Conservation (phyloP, 1,284 basidiomycete genomes). For the Sutorius eximius region DNA sequence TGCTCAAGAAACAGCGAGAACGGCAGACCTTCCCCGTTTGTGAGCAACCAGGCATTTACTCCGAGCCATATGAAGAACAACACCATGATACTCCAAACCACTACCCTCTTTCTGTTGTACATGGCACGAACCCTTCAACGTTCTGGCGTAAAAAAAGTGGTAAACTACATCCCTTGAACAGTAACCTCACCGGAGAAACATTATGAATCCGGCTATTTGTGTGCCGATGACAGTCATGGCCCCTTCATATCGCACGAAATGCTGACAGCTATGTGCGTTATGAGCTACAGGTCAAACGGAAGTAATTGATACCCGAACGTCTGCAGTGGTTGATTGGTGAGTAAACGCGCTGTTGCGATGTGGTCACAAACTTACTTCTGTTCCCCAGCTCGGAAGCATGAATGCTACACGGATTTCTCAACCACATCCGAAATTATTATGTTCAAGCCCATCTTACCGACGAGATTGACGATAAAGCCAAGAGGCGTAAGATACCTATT, state of each 20-base stretch:
- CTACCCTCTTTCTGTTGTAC: slow-evolving; percentile 16
- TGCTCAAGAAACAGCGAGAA: neutral
- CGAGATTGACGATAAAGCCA: slow-evolving; percentile 44
- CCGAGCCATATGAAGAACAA: slow-evolving; percentile 36
- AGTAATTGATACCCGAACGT: slow-evolving; percentile 8
- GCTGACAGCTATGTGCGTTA: slow-evolving; percentile 12
- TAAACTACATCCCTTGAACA: neutral
- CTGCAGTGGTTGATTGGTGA: slow-evolving; percentile 3
- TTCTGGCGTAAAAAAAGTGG: neutral
- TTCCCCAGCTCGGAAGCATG: slow-evolving; percentile 35
- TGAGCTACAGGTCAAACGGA: slow-evolving; percentile 1
- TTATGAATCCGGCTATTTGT: slow-evolving; percentile 43
- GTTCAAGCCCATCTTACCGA: slow-evolving; percentile 30
- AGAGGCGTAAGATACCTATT: slow-evolving; percentile 47
- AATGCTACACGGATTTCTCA: slow-evolving; percentile 34
- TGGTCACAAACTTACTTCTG: slow-evolving; percentile 30
- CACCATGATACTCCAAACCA: slow-evolving; percentile 25
- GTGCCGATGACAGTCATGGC: slow-evolving; percentile 45
- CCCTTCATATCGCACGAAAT: slow-evolving; percentile 42
- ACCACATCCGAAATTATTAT: neutral
- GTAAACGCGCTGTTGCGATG: neutral
- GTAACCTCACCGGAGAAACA: slow-evolving; percentile 44
- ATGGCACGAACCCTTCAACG: slow-evolving; percentile 15
- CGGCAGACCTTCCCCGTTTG: slow-evolving; percentile 22
- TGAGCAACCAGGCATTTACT: slow-evolving; percentile 43